phyloP scores from a whole-genome alignment of 1,284 basidiomycete species.

The Anthracocystis setariae region DNA sequence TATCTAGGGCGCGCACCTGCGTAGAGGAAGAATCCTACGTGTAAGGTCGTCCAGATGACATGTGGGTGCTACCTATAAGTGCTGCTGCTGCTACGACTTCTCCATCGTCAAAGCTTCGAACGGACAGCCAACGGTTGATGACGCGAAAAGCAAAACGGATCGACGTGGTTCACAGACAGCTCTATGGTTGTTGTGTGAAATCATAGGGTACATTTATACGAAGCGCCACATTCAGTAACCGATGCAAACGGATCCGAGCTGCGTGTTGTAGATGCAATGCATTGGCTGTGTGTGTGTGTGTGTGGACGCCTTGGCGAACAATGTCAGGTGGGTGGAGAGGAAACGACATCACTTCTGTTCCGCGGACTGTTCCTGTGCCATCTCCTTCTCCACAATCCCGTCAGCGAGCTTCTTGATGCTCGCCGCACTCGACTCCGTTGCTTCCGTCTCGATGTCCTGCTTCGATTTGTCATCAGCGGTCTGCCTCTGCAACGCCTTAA shows the following conservation, averaged over 20 bases:
- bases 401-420: conserved; percentile 44
- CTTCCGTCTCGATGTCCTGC: background rate
- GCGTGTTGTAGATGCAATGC: no score
- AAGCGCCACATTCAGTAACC: no score
- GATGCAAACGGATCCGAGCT: no score
- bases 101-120: background rate
- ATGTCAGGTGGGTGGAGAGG: background rate
- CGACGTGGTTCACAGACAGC: no score
- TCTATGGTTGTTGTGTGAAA: background rate
- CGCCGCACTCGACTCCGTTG: conserved; percentile 21
- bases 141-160: background rate
- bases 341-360: conserved; percentile 17
- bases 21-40: no score
- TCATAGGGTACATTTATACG: conserved; percentile 1
- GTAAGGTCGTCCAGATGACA: no score
- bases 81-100: no score
- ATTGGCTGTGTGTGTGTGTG: no score
- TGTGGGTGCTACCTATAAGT: no score
- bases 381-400: conserved; percentile 44
- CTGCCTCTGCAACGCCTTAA: conserved; percentile 27
- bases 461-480: background rate
- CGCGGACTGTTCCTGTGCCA: conserved; percentile 21
- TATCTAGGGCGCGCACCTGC: no score
- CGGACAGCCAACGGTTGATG: no score
- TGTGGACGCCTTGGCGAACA: background rate